These are phyloP conservation scores for Didymella pinodella DNA, from an alignment of 2,329 filamentous ascomycete genomes.

Conservation along the genomic window DNA sequence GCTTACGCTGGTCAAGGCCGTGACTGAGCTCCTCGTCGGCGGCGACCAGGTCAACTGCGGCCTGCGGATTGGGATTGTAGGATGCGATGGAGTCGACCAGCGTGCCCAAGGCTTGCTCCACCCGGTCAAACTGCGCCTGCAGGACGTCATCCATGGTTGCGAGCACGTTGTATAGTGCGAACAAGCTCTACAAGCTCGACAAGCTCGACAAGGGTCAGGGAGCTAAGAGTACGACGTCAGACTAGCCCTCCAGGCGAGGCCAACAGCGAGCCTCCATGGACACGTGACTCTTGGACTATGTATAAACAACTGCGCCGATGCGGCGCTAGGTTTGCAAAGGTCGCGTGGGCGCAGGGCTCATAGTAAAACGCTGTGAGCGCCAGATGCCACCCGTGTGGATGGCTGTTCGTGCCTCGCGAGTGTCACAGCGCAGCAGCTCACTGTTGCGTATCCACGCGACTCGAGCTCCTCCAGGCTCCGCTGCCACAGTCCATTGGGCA, in stretches of 20 bases:
- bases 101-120: slow-evolving; percentile 64
- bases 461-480: slow-evolving; percentile 4
- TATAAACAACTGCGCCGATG: slow-evolving; percentile 7
- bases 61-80: slow-evolving; percentile 76
- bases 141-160: slow-evolving; percentile 53
- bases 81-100: slow-evolving; percentile 82
- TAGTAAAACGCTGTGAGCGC: slow-evolving; percentile 30
- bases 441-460: slow-evolving; percentile 6
- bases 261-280: neutral
- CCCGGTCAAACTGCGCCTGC: slow-evolving; percentile 54
- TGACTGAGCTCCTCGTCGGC: slow-evolving; percentile 73
- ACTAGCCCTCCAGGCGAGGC: neutral
- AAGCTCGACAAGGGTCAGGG: slow-evolving; percentile 8
- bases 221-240: slow-evolving; percentile 12
- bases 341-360: slow-evolving; percentile 27
- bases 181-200: slow-evolving; percentile 15
- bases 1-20: slow-evolving; percentile 70
- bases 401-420: slow-evolving; percentile 25
- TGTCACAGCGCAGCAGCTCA: slow-evolving; percentile 6
- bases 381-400: slow-evolving; percentile 35
- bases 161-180: slow-evolving; percentile 13
- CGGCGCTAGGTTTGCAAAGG: neutral
- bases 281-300: slow-evolving; percentile 16
- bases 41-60: slow-evolving; percentile 72
- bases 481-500: slow-evolving; percentile 12